Base-by-base conservation (phyloP, 352 stramenopile genomes). In the Phytophthora ohioensis region DNA sequence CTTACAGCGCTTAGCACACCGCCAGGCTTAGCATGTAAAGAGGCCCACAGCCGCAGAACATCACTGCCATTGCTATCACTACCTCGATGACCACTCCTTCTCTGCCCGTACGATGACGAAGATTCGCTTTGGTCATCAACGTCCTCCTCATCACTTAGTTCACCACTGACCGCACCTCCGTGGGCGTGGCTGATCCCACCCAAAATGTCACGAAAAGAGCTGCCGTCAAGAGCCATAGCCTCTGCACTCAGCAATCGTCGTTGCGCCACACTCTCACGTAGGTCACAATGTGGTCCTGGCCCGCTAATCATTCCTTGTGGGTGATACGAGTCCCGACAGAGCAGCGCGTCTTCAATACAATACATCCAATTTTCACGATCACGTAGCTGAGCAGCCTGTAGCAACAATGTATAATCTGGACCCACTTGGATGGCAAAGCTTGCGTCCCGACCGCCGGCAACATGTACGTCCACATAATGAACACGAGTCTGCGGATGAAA, bases 291-390 rank as follows among this genome's bases (percentile, higher is more conserved):
- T 9, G 67, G 62, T n/a, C 71, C 67, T 4, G 70, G 64, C 3
- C 77, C 63, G 8, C n/a, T 58, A 3, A 30, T 60, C 17, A 43
- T 49, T 32, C 62, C 51, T 38, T 82, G 66, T 6, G 86, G 73
- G 9, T 81, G 64, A 66, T 92, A 93, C 51, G 86, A 93, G 12
- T 93, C 82, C 9, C 86, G 82, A 62, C 86, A 93, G 1, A 93
- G 63, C 15, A 93, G 47, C 1, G 84, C 84, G 34, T 93, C 86
- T 73, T 93, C 86, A 21, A 93, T 87, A 54, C 82, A 90, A 66
- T 91, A 93, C 59, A 93, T 88, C 86, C 86, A 93, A 46, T 90
- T 88, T 63, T 93, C 86, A 4, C 86, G 82, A 17, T 92, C 86
- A 11, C 75, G 75, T 10, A 91, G 55, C 43, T 78, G 77, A 4